Evolutionary conservation across 2,329 filamentous ascomycete species (phyloP).

Genomic region (Apiospora malaysiana): DNA sequence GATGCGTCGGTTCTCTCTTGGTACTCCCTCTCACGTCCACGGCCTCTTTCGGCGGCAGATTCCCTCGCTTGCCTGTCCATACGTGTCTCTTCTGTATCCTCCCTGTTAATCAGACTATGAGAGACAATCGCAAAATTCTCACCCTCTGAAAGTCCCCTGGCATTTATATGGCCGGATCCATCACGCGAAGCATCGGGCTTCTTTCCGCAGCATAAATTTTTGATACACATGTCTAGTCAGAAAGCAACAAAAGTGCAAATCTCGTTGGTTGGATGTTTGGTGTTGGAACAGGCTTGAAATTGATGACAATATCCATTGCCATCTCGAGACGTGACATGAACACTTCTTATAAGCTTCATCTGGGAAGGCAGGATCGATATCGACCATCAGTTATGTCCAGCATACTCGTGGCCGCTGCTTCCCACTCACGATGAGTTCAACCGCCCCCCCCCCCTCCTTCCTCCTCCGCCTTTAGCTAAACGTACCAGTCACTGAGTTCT

Average conservation of each 20-base stretch:
- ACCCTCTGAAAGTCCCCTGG: not conserved
- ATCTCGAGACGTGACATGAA: not conserved
- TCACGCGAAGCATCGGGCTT: not conserved
- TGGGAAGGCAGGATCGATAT: not conserved
- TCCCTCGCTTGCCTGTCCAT: not conserved
- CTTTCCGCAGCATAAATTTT: not conserved
- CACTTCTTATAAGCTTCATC: not conserved
- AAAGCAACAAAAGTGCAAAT: not conserved
- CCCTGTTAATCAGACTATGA: not conserved
- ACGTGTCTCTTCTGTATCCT: not conserved
- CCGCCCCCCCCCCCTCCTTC: no score
- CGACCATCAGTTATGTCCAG: not conserved
- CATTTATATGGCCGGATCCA: not conserved
- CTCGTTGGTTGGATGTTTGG: not conserved
- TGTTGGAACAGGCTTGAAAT: no score
- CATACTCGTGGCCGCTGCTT: not conserved
- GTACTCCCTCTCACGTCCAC: not conserved
- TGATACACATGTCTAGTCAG: not conserved
- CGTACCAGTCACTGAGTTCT: not conserved
- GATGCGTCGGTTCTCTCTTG: not conserved
- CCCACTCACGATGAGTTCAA: not conserved
- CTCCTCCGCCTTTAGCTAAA: not conserved
- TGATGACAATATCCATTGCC: not conserved
- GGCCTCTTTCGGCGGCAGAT: not conserved
- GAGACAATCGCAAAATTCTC: not conserved